Base-by-base conservation (phyloP, 2,329 filamentous ascomycete species). In the Huntiella moniliformis region DNA sequence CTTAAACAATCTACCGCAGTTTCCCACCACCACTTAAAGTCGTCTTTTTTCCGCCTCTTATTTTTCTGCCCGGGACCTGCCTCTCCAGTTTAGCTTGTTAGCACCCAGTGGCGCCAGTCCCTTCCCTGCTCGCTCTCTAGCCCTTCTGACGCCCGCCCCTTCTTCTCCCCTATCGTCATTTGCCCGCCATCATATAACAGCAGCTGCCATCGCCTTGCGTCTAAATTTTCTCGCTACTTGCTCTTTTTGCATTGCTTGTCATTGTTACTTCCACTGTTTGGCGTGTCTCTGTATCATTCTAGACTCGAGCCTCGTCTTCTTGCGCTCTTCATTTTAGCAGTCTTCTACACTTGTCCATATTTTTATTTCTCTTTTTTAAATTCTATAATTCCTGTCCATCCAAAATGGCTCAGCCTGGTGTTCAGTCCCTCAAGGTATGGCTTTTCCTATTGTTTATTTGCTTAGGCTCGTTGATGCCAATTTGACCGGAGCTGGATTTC, bases 341-440 rank as follows among this genome's bases (percentile, higher is more conserved):
- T 39, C 38, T 16, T n/a, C 38, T 18, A 16, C 15, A 38, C 16
- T 16, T 12, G 22, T 5, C 41, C 22, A 16, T 36, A 12, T 35
- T 35, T 28, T 28, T 28, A 28, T 28, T 28, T 28, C 22, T 28
- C 22, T 28, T 47, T 44, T 16, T 38, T 43, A 35, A 17, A n/a
- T 13, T 8, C 32, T 18, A n/a, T 45, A 33, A 17, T 38, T 38
- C 42, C 42, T 35, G 41, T 28, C 42, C 53, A 56, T 52, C 54
- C 53, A 80, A 74, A 70, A 88, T 88, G 73, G 80, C 82, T 58
- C 77, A 80, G 63, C 81, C 79, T 51, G 82, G 82, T 58, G 88
- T 87, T 58, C 84, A 92, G 68, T 92, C 84, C 56, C 68, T 93
- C 61, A 93, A 94, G 83, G 85, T 91, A 68, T 55, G 68, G 33